Evolutionary conservation across 2,329 filamentous ascomycete genomes (phyloP).

Genomic region (Claviceps quebecensis): DNA sequence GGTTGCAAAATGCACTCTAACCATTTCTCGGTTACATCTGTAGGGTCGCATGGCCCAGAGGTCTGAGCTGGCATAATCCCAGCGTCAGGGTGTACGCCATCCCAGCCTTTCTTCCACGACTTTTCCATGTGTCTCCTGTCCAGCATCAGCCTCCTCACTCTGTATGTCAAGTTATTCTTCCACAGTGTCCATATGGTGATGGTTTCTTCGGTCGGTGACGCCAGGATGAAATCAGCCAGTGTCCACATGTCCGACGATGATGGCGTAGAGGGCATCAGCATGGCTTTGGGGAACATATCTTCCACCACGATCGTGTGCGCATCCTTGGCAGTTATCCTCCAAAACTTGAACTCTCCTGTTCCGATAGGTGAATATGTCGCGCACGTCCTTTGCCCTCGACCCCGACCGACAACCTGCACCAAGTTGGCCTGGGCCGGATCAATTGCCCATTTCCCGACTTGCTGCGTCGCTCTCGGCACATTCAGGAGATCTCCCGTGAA

Average conservation of each 20-base stretch:
- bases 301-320: conserved; percentile 50
- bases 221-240: conserved; percentile 59
- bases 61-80: conserved; percentile 38
- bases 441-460: conserved; percentile 59
- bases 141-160: conserved; percentile 60
- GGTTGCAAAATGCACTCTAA: conserved; percentile 70
- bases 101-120: conserved; percentile 58
- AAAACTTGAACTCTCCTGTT: conserved; percentile 88
- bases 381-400: conserved; percentile 40
- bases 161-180: conserved; percentile 72
- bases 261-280: conserved; percentile 52
- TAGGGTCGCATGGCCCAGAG: conserved; percentile 48
- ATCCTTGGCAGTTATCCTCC: conserved; percentile 55
- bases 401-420: conserved; percentile 53
- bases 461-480: conserved; percentile 49
- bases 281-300: conserved; percentile 51
- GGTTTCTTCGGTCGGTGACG: conserved; percentile 36
- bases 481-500: conserved; percentile 67
- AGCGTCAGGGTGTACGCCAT: conserved; percentile 48
- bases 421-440: conserved; percentile 67
- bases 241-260: conserved; percentile 68
- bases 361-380: conserved; percentile 82
- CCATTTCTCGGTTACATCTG: conserved; percentile 73
- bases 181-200: conserved; percentile 63
- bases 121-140: conserved; percentile 47